A percentile compares a stretch with the other conserved stretches of the same genome.
Evolutionary conservation across 805 yeast genomes (phyloP).

Genomic region (Scheffersomyces lignosus): DNA sequence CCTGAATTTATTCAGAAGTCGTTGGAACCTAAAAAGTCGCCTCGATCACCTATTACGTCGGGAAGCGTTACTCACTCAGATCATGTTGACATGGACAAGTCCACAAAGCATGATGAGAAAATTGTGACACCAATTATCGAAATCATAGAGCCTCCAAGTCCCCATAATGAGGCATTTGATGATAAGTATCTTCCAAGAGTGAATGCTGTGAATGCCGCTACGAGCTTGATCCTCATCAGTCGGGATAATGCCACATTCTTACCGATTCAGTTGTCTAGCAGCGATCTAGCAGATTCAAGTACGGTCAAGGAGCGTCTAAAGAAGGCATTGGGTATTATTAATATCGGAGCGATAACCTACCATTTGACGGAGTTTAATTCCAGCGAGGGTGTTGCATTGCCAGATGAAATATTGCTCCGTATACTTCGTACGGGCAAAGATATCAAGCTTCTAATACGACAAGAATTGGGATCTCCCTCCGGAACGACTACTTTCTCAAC

Average conservation of each 20-base stretch:
- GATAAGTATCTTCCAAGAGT: slow-evolving; percentile 24
- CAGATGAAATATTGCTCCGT: slow-evolving; percentile 45
- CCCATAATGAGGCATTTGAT: slow-evolving; percentile 39
- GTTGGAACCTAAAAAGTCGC: too few species aligned
- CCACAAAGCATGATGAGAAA: background rate
- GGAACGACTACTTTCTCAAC: slow-evolving; percentile 41
- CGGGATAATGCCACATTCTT: slow-evolving; percentile 58
- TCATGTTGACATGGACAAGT: background rate
- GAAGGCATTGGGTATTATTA: slow-evolving; percentile 34
- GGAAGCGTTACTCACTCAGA: too few species aligned
- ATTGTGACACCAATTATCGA: background rate
- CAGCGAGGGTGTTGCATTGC: slow-evolving; percentile 55
- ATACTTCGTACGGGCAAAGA: slow-evolving; percentile 33
- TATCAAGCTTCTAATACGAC: slow-evolving; percentile 35
- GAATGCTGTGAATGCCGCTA: slow-evolving; percentile 3
- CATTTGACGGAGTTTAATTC: slow-evolving; percentile 72
- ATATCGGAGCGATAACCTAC: slow-evolving; percentile 35
- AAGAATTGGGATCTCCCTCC: slow-evolving; percentile 33
- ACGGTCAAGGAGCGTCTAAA: slow-evolving; percentile 42
- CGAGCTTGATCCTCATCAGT: slow-evolving; percentile 53
- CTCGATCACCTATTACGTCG: too few species aligned
- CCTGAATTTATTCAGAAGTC: too few species aligned
- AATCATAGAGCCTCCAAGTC: background rate
- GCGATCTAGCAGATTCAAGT: slow-evolving; percentile 16
- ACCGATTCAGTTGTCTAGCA: slow-evolving; percentile 40